phyloP scores from a whole-genome alignment of 495 filamentous ascomycete genomes.

The Aspergillus avenaceus region DNA sequence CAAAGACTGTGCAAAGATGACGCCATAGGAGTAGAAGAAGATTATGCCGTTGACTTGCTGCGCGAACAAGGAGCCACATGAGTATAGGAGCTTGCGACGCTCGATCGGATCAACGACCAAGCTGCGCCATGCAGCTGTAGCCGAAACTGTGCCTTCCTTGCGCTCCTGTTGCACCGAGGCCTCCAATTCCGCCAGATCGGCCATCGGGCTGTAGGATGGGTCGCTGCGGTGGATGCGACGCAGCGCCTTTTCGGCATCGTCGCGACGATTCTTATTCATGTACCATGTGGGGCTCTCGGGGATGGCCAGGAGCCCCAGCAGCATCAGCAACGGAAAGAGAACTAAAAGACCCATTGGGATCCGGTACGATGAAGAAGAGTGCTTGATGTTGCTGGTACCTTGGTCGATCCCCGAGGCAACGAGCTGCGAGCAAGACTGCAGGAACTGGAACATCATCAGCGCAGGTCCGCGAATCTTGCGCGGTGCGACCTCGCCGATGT shows the following conservation, averaged over 20 bases:
- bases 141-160: slow-evolving; percentile 12
- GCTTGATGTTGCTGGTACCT: slow-evolving; percentile 25
- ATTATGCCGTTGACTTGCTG: slow-evolving; percentile 39
- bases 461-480: slow-evolving; percentile 29
- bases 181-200: slow-evolving; percentile 21
- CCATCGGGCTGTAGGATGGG: slow-evolving; percentile 20
- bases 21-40: slow-evolving; percentile 37
- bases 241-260: slow-evolving; percentile 23
- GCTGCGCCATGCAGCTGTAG: slow-evolving; percentile 25
- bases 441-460: slow-evolving; percentile 34
- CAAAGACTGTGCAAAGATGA: slow-evolving; percentile 33
- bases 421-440: slow-evolving; percentile 32
- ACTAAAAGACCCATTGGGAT: slow-evolving; percentile 34
- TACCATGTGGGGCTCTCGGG: slow-evolving; percentile 35
- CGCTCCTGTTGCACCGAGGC: slow-evolving; percentile 15
- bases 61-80: slow-evolving; percentile 29
- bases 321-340: slow-evolving; percentile 25
- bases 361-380: slow-evolving; percentile 18
- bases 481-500: slow-evolving; percentile 34
- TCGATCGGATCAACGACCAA: slow-evolving; percentile 30
- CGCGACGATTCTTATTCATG: slow-evolving; percentile 17
- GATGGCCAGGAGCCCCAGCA: slow-evolving; percentile 26
- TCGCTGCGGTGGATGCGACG: slow-evolving; percentile 27
- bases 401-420: slow-evolving; percentile 29
- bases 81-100: slow-evolving; percentile 32